Percentiles rank a stretch among this genome's conserved stretches.
phyloP scores from a whole-genome alignment of 108 stramenopile genomes.

The Pseudonitzschia pungens region DNA sequence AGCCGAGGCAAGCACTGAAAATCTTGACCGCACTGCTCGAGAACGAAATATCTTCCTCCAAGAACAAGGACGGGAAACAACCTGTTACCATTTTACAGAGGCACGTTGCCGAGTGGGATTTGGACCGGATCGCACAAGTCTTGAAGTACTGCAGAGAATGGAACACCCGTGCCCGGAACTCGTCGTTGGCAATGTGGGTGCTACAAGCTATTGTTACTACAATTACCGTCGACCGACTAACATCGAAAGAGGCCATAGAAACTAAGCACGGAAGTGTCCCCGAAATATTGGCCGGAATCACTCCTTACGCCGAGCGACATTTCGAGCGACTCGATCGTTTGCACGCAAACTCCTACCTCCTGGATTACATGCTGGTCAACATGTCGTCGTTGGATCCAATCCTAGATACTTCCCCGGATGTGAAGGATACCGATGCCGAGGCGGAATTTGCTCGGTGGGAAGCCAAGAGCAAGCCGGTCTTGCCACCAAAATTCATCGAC shows the following conservation, averaged over 20 bases:
- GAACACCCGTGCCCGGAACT: conserved; percentile 85
- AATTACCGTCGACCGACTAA: conserved; percentile 66
- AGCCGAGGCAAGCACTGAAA: conserved; percentile 78
- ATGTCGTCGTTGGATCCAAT: conserved; percentile 62
- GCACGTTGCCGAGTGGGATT: conserved; percentile 64
- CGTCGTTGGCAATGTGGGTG: conserved; percentile 70
- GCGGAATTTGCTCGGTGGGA: conserved; percentile 64
- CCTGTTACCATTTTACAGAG: conserved; percentile 54
- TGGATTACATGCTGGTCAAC: conserved; percentile 73
- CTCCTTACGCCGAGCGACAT: conserved; percentile 86
- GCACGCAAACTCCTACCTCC: conserved; percentile 64
- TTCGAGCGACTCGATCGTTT: conserved; percentile 83
- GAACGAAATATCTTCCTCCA: conserved; percentile 40
- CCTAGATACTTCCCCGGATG: conserved; percentile 4
- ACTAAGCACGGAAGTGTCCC: conserved; percentile 41
- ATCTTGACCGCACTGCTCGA: conserved; percentile 76
- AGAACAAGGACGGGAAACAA: conserved; percentile 23
- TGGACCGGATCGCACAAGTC: conserved; percentile 63
- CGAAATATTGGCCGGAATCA: conserved; percentile 75
- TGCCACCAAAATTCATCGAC: conserved; percentile 71
- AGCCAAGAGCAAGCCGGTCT: conserved; percentile 56
- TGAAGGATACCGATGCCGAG: conserved; percentile 8
- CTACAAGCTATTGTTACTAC: conserved; percentile 69
- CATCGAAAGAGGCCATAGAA: conserved; percentile 40
- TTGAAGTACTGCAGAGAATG: conserved; percentile 89